Conservation (phyloP, 305 asterid genomes). For the Fraxinus xanthoxyloides region DNA sequence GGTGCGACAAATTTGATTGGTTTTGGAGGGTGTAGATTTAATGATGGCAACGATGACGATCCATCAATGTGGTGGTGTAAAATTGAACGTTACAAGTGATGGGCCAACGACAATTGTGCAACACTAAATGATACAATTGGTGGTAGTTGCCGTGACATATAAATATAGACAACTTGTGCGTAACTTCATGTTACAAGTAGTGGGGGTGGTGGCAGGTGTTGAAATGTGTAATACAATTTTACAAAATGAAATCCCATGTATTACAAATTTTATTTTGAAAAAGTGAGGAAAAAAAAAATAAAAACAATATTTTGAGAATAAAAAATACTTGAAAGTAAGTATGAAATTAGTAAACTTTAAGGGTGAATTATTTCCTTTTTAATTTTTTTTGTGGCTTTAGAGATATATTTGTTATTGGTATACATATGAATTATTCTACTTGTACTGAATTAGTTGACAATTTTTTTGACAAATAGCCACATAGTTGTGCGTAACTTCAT, state of each 20-base stretch:
- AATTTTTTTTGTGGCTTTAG: neutral
- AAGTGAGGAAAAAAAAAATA: too few relatives aligned
- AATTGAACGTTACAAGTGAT: neutral
- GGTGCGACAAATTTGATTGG: neutral
- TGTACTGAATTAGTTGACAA: too few relatives aligned
- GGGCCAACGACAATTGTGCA: neutral
- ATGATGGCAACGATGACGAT: neutral
- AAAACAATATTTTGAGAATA: neutral
- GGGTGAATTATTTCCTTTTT: neutral
- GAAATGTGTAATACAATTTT: neutral
- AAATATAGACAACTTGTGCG: too few relatives aligned
- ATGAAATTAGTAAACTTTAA: neutral
- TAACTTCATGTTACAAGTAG: neutral
- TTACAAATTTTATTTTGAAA: neutral
- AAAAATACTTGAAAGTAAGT: too few relatives aligned
- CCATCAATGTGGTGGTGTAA: neutral
- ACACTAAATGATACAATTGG: neutral
- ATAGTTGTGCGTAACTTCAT: neutral
- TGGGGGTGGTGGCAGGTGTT: neutral
- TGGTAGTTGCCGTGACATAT: neutral
- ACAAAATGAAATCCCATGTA: neutral
- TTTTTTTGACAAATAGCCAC: too few relatives aligned
- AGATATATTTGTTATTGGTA: too few relatives aligned
- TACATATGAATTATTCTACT: too few relatives aligned
- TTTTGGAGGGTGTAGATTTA: neutral